Conservation (phyloP, 2,329 filamentous ascomycete species). For the Microcera coccophila region DNA sequence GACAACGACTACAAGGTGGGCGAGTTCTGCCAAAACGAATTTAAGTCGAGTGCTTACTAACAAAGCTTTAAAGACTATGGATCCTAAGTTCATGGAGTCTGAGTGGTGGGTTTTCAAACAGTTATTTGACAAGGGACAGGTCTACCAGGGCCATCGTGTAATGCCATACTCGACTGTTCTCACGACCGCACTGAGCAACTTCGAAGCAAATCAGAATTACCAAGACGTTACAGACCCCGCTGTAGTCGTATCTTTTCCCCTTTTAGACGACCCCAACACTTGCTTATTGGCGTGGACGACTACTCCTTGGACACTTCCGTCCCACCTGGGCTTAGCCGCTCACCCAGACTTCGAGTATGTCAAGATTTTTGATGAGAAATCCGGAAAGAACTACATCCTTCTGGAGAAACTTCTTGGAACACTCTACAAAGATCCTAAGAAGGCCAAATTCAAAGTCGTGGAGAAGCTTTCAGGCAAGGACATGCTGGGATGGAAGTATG, state of each 20-base stretch:
- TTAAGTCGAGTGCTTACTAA: not conserved
- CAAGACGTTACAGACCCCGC: constrained; percentile 90
- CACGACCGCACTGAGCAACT: constrained; percentile 86
- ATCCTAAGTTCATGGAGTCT: constrained; percentile 91
- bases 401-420: constrained; percentile 76
- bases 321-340: constrained; percentile 71
- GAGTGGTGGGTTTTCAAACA: constrained; percentile 97
- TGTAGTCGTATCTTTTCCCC: constrained; percentile 81
- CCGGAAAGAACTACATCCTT: constrained; percentile 79
- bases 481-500: constrained; percentile 84
- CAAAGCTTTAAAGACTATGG: constrained; percentile 67
- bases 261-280: constrained; percentile 71
- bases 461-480: constrained; percentile 76
- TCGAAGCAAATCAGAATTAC: constrained; percentile 92
- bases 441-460: constrained; percentile 84
- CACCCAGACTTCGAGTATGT: constrained; percentile 83
- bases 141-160: constrained; percentile 86
- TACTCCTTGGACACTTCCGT: constrained; percentile 80
- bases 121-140: constrained; percentile 81
- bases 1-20: constrained; percentile 90
- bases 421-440: constrained; percentile 92
- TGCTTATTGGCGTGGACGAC: constrained; percentile 84
- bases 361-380: constrained; percentile 78
- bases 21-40: not conserved
- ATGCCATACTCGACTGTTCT: constrained; percentile 94